Evolutionary conservation across 2,329 filamentous ascomycete genomes (phyloP).

Genomic region (Tolypocladium tropicale): DNA sequence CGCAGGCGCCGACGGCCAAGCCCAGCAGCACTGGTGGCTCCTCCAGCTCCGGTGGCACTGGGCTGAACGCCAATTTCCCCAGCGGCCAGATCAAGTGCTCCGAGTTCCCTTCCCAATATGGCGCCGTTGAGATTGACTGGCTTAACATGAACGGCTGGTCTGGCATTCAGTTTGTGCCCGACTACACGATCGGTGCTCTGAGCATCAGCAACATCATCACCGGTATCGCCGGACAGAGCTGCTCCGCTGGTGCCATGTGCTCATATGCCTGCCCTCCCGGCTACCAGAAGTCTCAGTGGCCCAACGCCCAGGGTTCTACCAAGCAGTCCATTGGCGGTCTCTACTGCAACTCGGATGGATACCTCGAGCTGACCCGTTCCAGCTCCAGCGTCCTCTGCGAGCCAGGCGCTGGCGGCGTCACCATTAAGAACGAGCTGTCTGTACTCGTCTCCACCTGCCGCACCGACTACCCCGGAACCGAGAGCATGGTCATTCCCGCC

Average conservation of each 20-base stretch:
- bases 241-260: conserved; percentile 61
- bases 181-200: conserved; percentile 35
- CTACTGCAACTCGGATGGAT: conserved; percentile 62
- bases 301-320: conserved; percentile 61
- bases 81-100: conserved; percentile 62
- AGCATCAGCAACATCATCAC: conserved; percentile 57
- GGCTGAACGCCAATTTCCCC: conserved; percentile 61
- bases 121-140: conserved; percentile 61
- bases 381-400: conserved; percentile 64
- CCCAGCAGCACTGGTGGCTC: conserved; percentile 6
- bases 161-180: conserved; percentile 59
- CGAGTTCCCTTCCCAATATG: conserved; percentile 70
- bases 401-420: conserved; percentile 57
- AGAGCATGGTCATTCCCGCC: conserved; percentile 76
- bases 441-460: conserved; percentile 69
- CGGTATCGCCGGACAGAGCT: conserved; percentile 49
- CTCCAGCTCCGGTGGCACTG: conserved; percentile 27
- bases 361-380: conserved; percentile 67
- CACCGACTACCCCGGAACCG: conserved; percentile 91
- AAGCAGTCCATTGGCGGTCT: conserved; percentile 84
- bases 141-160: conserved; percentile 65
- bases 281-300: conserved; percentile 91
- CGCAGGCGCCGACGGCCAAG: conserved; percentile 10
- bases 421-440: conserved; percentile 63
- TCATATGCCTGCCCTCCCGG: conserved; percentile 89